phyloP scores from a whole-genome alignment of 169 alveolate genomes.

The Plasmodium chabaudi region DNA sequence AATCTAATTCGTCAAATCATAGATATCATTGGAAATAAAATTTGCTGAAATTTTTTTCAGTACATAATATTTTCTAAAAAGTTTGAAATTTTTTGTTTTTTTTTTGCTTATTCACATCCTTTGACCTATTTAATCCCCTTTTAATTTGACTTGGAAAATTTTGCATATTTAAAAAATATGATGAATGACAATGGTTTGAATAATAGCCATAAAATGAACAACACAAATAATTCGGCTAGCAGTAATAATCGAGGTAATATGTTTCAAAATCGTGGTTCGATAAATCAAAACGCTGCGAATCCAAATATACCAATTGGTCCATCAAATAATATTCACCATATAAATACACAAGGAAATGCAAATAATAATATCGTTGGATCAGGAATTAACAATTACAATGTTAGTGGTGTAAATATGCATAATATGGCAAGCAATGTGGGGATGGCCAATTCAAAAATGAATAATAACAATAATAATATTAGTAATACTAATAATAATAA shows the following conservation, averaged over 20 bases:
- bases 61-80: background rate
- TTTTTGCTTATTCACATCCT: background rate
- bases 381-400: background rate
- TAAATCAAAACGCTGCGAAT: background rate
- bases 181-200: conserved; percentile 35
- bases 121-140: background rate
- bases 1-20: background rate
- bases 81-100: background rate
- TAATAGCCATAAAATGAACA: conserved; percentile 41
- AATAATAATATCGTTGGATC: background rate
- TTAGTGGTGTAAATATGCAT: background rate
- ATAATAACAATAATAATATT: background rate
- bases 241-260: background rate
- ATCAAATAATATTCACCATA: background rate
- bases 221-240: background rate
- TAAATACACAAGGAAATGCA: background rate
- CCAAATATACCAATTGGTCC: background rate
- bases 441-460: background rate
- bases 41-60: background rate
- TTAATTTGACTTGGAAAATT: background rate
- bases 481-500: background rate
- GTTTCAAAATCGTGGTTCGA: background rate
- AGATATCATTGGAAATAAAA: background rate
- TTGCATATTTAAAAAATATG: conserved; percentile 20
- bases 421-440: background rate